A percentile compares a stretch with the other conserved stretches of the same genome.
These are phyloP conservation scores for Baorangia bicolor DNA, from an alignment of 768 basidiomycete species.

Conservation along the genomic window DNA sequence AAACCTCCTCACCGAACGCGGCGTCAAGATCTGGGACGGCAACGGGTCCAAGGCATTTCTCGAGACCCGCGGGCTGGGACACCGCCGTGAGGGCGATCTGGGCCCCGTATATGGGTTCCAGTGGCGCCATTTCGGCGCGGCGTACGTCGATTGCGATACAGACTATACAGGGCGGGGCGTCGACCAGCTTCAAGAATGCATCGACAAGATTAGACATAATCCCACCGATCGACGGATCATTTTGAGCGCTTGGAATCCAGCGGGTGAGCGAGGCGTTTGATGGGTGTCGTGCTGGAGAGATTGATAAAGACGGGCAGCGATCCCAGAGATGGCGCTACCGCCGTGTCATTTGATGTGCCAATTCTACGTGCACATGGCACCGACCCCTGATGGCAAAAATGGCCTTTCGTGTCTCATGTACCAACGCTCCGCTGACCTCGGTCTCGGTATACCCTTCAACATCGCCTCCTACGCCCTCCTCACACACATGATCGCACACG, in stretches of 20 bases:
- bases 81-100: conserved; percentile 86
- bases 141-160: conserved; percentile 71
- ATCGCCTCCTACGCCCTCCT: conserved; percentile 98
- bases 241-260: conserved; percentile 96
- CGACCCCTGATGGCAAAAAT: conserved; percentile 49
- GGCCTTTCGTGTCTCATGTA: conserved; percentile 94
- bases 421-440: conserved; percentile 96
- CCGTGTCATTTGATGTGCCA: conserved; percentile 99
- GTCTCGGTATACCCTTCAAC: conserved; percentile 98
- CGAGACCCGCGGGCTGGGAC: conserved; percentile 77
- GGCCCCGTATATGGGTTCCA: conserved; percentile 98
- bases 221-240: conserved; percentile 95
- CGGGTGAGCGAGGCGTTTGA: conserved; percentile 51
- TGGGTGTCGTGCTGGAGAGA: background rate
- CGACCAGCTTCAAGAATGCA: conserved; percentile 88
- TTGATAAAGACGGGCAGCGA: conserved; percentile 52
- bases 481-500: conserved; percentile 95
- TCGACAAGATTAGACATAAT: conserved; percentile 87
- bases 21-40: conserved; percentile 97
- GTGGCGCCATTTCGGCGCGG: conserved; percentile 92
- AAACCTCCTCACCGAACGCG: conserved; percentile 68
- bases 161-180: conserved; percentile 83
- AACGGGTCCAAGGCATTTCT: conserved; percentile 90
- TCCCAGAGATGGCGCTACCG: conserved; percentile 92
- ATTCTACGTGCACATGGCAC: conserved; percentile 93